Evolutionary conservation across 2,329 filamentous ascomycete species (phyloP), one percentile per base, ranked within the genome.

Genomic region (Xylariaceae sp.): DNA sequence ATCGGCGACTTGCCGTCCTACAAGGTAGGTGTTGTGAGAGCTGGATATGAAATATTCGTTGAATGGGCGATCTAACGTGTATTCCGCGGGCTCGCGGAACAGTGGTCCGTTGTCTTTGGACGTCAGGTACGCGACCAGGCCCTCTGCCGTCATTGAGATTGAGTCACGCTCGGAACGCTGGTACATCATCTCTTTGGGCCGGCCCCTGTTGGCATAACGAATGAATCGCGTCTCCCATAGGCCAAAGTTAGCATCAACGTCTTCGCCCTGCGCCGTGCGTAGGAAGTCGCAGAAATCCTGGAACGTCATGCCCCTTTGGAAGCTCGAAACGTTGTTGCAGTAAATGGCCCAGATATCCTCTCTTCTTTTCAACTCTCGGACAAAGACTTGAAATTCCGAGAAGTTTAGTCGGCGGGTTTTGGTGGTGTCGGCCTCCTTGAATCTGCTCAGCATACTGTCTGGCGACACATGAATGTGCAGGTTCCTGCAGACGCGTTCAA

Each of bases 1-100:
- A 18, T 90, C 90, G 9, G 80, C 83, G 2, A 96, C 80, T 57
- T 98, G 92, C 34, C 89, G 80, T 11, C 92, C 92, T 4, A 93
- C 70, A 1, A 98, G 78, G 52, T 98, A 98, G 0, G 92, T 98
- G 60, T 98, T 98, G 68, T 98, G 92, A 2, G 92, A 96, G 64
- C 89, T 95, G 1, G 90, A 96, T 46, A 98, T 92, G 65, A 88
- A 95, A 60, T 98, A 98, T 55, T 96, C 90, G 55, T 94, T 94
- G 56, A 96, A 67, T 0, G 92, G 92, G 16, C 84, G 77, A 52
- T 94, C 79, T 35, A 95, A 75, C 5, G 66, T 66, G 35, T 78
- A 76, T 18, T 76, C 63, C 10, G 72, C 60, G n/a, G 75, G 72
- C 40, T 73, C 69, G 26, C 73, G 71, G 18, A 72, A 62, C 26